phyloP scores from a whole-genome alignment of 2,329 filamentous ascomycete genomes.

The Pyrenochaeta sp. region DNA sequence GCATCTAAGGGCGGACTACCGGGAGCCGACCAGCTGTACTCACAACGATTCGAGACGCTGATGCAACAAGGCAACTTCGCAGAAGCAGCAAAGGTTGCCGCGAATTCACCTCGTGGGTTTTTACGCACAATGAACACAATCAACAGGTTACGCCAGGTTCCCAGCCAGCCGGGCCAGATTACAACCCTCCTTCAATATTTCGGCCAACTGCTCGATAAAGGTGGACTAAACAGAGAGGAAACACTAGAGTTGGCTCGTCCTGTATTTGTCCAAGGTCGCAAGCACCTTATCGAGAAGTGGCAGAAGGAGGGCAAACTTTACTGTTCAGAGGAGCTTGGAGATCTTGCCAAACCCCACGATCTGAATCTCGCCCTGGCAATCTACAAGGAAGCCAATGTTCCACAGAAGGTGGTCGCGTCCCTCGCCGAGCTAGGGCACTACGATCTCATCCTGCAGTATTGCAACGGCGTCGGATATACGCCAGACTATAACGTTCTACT shows the following conservation, averaged over 20 bases:
- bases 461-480: conserved; percentile 82
- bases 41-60: conserved; percentile 89
- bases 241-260: conserved; percentile 92
- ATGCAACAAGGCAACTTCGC: conserved; percentile 81
- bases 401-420: conserved; percentile 93
- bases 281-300: conserved; percentile 98
- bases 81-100: conserved; percentile 93
- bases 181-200: conserved; percentile 98
- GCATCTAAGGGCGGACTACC: conserved; percentile 92
- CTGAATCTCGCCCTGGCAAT: conserved; percentile 85
- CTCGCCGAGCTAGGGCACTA: conserved; percentile 97
- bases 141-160: conserved; percentile 90
- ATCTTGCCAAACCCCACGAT: conserved; percentile 90
- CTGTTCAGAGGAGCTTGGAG: conserved; percentile 94
- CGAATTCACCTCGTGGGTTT: conserved; percentile 95
- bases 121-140: conserved; percentile 94
- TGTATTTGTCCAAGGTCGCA: conserved; percentile 90
- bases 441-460: conserved; percentile 94
- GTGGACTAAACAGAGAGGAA: conserved; percentile 88
- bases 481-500: conserved; percentile 95
- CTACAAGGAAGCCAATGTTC: conserved; percentile 88
- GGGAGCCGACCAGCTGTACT: conserved; percentile 92
- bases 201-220: conserved; percentile 95
- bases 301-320: conserved; percentile 94
- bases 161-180: conserved; percentile 82